Conservation (phyloP, 768 basidiomycete genomes). For the Pleurotus cornucopiae region DNA sequence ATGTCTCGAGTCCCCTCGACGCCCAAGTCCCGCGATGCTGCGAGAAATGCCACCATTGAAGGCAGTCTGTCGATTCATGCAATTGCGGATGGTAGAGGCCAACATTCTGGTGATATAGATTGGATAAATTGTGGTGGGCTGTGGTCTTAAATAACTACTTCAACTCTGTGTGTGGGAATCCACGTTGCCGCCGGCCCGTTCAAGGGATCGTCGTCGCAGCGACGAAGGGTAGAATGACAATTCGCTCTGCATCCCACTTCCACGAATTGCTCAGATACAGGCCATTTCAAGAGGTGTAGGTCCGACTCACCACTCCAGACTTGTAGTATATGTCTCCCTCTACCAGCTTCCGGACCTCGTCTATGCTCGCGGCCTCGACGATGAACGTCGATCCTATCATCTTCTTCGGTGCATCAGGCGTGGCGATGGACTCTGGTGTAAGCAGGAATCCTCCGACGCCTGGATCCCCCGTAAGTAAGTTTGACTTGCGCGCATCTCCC, state of each 20-base stretch:
- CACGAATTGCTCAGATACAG: background rate
- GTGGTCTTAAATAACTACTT: background rate
- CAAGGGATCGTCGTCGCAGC: slow-evolving; percentile 29
- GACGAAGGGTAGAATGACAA: slow-evolving; percentile 43
- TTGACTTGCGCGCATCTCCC: too few relatives aligned
- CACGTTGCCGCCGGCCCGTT: background rate
- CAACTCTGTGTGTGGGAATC: background rate
- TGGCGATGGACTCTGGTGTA: slow-evolving; percentile 52
- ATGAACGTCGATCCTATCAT: slow-evolving; percentile 60
- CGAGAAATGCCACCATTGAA: too few relatives aligned
- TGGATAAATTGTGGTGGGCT: too few relatives aligned
- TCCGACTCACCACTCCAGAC: slow-evolving; percentile 32
- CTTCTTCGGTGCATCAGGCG: slow-evolving; percentile 43
- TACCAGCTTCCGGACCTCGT: slow-evolving; percentile 37
- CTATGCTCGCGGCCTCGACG: slow-evolving; percentile 49
- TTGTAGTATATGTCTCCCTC: slow-evolving; percentile 40
- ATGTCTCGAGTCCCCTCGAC: background rate
- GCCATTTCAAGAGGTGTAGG: background rate
- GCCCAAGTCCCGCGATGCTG: too few relatives aligned
- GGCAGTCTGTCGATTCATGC: too few relatives aligned
- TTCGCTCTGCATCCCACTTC: slow-evolving; percentile 57
- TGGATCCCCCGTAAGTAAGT: slow-evolving; percentile 17
- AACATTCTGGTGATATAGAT: too few relatives aligned
- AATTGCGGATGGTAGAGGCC: too few relatives aligned
- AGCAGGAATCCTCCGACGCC: slow-evolving; percentile 57